phyloP scores from a whole-genome alignment of 148 eudicot species.

The Beta vulgaris region DNA sequence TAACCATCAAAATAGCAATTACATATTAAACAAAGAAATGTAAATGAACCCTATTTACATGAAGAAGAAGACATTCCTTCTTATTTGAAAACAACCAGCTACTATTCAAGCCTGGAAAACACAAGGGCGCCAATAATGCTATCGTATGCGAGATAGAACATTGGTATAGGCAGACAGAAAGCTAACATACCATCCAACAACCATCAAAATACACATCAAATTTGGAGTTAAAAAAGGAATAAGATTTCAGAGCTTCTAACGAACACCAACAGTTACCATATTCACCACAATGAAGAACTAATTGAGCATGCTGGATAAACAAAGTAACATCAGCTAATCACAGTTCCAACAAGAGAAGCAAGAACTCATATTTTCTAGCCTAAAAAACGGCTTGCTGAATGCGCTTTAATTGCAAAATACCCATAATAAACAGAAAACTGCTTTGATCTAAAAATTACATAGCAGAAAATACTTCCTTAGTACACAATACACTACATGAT shows the following conservation, averaged over 20 bases:
- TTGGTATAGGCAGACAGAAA: not conserved
- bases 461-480: too few relatives aligned
- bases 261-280: not conserved
- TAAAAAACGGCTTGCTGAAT: not conserved
- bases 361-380: not conserved
- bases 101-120: not conserved
- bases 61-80: too few relatives aligned
- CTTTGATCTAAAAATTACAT: not conserved
- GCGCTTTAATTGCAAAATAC: not conserved
- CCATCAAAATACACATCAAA: not conserved
- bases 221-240: not conserved
- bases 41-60: too few relatives aligned
- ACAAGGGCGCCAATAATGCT: not conserved
- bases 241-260: not conserved
- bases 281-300: not conserved
- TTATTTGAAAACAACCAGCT: too few relatives aligned
- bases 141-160: not conserved
- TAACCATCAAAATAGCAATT: not conserved
- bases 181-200: not conserved
- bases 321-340: not conserved
- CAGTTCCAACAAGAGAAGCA: not conserved
- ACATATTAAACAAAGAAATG: not conserved
- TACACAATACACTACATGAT: conserved; percentile 15
- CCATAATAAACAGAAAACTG: not conserved
- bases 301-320: not conserved